A percentile compares a stretch with the other conserved stretches of the same genome.
Conservation (phyloP, 441 rosid genomes). For the Biscutella laevigata region DNA sequence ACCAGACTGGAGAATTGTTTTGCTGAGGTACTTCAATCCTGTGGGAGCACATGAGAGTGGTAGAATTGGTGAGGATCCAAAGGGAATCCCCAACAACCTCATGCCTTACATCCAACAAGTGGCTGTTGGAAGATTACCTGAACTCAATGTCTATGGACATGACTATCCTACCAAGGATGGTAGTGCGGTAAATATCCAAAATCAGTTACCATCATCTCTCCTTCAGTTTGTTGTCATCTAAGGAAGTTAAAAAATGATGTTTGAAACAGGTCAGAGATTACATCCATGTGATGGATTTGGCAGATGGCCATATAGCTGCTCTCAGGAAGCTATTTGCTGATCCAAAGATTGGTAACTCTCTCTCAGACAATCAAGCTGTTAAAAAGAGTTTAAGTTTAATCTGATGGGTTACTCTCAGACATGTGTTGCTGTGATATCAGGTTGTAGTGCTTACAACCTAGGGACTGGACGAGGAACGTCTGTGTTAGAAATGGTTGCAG, state of each 20-base stretch:
- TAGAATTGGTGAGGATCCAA: conserved; percentile 68
- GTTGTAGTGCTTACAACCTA: conserved; percentile 51
- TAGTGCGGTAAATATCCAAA: conserved; percentile 44
- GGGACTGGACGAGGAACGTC: conserved; percentile 58
- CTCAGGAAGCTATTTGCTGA: conserved; percentile 45
- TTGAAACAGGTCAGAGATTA: conserved; percentile 53
- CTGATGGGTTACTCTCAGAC: background rate
- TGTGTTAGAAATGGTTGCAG: conserved; percentile 61
- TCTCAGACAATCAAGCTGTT: background rate
- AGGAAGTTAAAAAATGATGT: conserved; percentile 1
- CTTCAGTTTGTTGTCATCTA: background rate
- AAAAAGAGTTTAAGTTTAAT: background rate
- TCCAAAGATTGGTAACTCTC: conserved; percentile 41
- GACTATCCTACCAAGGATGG: conserved; percentile 71
- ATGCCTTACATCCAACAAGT: conserved; percentile 78
- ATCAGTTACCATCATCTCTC: background rate
- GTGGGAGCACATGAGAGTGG: conserved; percentile 76
- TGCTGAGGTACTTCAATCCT: conserved; percentile 67
- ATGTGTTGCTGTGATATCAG: conserved; percentile 22
- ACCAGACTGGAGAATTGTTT: conserved; percentile 55
- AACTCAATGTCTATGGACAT: conserved; percentile 60
- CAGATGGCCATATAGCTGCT: conserved; percentile 74
- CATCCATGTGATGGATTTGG: conserved; percentile 71
- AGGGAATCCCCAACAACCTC: conserved; percentile 65
- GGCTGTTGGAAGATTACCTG: conserved; percentile 54